Conservation (phyloP, 345 rosid genomes). For the Dipteronia dyeriana region DNA sequence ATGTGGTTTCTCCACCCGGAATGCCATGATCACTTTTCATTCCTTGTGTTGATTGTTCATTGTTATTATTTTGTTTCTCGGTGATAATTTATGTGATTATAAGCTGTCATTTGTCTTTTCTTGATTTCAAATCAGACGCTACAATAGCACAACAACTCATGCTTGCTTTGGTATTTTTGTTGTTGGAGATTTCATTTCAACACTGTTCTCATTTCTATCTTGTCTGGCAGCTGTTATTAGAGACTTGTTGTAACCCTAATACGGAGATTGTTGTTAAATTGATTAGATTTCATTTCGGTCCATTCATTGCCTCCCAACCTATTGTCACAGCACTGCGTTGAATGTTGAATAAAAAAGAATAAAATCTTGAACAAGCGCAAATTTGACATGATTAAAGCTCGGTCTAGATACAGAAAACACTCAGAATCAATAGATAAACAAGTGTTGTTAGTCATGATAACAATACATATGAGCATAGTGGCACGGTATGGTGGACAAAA, state of each 20-base stretch:
- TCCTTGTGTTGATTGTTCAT: not conserved
- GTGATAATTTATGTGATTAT: not conserved
- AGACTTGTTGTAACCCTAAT: not conserved
- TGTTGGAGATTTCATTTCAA: not conserved
- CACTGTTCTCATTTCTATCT: not conserved
- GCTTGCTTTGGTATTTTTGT: not conserved
- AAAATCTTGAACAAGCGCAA: not conserved
- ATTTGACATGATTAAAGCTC: not conserved
- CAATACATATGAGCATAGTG: slow-evolving; percentile 1
- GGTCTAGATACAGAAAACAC: not conserved
- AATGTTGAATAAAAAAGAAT: not conserved
- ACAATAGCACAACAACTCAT: not conserved
- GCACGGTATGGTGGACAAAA: slow-evolving; percentile 23
- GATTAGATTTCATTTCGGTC: not conserved
- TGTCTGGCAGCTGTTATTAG: not conserved
- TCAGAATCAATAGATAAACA: slow-evolving; percentile 7
- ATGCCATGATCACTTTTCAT: not conserved
- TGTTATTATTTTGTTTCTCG: not conserved
- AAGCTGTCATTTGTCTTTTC: not conserved
- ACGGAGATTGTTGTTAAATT: not conserved
- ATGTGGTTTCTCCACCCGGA: not conserved
- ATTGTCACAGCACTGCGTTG: not conserved
- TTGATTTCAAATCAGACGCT: not conserved
- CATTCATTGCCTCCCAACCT: not conserved
- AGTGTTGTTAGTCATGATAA: slow-evolving; percentile 2